A percentile compares a stretch with the other conserved stretches of the same genome.
phyloP scores from a whole-genome alignment of 352 stramenopile species.

The Peronospora farinosa region DNA sequence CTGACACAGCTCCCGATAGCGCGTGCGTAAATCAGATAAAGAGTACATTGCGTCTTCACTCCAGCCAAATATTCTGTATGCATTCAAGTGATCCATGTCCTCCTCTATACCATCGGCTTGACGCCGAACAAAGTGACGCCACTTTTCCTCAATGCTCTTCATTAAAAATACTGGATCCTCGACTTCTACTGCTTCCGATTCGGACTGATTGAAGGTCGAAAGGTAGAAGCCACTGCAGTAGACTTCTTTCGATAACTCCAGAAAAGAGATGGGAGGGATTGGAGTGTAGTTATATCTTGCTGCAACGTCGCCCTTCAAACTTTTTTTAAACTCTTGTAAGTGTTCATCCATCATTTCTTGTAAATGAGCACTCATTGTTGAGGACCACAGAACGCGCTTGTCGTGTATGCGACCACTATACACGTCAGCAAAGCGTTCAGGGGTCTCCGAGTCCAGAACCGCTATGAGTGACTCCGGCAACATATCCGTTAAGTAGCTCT shows the following conservation, averaged over 20 bases:
- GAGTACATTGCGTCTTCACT: slow-evolving; percentile 37
- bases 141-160: slow-evolving; percentile 75
- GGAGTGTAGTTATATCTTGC: slow-evolving; percentile 54
- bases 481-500: slow-evolving; percentile 67
- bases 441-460: slow-evolving; percentile 54
- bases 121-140: slow-evolving; percentile 44
- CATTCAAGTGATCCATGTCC: slow-evolving; percentile 40
- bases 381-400: slow-evolving; percentile 64
- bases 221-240: slow-evolving; percentile 75
- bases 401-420: slow-evolving; percentile 51
- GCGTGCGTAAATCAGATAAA: slow-evolving; percentile 43
- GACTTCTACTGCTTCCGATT: slow-evolving; percentile 51
- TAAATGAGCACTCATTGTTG: slow-evolving; percentile 62
- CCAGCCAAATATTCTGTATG: slow-evolving; percentile 70
- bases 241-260: slow-evolving; percentile 65
- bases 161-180: slow-evolving; percentile 73
- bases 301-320: slow-evolving; percentile 46
- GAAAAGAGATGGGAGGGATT: slow-evolving; percentile 60
- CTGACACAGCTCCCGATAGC: slow-evolving; percentile 62
- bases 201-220: slow-evolving; percentile 53
- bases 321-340: slow-evolving; percentile 58
- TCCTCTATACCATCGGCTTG: slow-evolving; percentile 39
- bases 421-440: slow-evolving; percentile 60
- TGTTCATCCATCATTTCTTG: slow-evolving; percentile 71
- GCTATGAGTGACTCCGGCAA: slow-evolving; percentile 67